A percentile compares a stretch with the other conserved stretches of the same genome.
phyloP scores from a whole-genome alignment of 108 stramenopile species.

The Pseudonitzschia pungens region DNA sequence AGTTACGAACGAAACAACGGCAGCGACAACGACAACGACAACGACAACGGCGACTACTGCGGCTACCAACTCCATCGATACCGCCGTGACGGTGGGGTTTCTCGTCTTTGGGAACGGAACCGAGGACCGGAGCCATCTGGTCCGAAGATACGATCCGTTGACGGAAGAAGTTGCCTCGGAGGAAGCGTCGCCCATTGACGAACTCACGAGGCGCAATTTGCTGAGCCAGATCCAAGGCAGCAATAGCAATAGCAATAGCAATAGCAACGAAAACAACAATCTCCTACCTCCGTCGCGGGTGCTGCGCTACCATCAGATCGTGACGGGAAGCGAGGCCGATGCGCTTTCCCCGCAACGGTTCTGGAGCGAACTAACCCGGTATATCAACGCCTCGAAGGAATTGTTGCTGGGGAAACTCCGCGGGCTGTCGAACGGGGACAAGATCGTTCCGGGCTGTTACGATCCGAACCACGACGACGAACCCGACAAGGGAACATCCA shows the following conservation, averaged over 20 bases:
- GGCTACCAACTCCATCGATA: slow-evolving; percentile 8
- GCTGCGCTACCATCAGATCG: slow-evolving; percentile 48
- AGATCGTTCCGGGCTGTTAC: slow-evolving; percentile 68
- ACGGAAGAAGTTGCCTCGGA: slow-evolving; percentile 80
- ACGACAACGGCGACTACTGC: no score
- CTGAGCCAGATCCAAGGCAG: slow-evolving; percentile 34
- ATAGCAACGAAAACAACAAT: neutral
- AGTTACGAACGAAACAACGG: no score
- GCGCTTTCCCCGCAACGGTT: neutral
- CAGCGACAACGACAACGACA: no score
- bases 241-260: neutral
- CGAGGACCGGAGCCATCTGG: slow-evolving; percentile 25
- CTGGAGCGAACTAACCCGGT: slow-evolving; percentile 29
- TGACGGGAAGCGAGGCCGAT: neutral
- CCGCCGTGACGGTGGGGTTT: slow-evolving; percentile 34
- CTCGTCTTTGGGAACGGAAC: slow-evolving; percentile 7
- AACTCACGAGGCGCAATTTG: slow-evolving; percentile 46
- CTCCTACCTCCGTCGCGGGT: slow-evolving; percentile 25
- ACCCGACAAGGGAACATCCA: neutral
- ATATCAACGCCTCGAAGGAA: slow-evolving; percentile 8
- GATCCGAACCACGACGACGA: slow-evolving; percentile 22
- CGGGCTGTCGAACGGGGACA: slow-evolving; percentile 42
- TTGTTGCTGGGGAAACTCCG: slow-evolving; percentile 9
- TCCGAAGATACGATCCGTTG: slow-evolving; percentile 57
- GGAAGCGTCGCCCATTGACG: slow-evolving; percentile 44